phyloP scores from a whole-genome alignment of 176 grass and related monocot genomes.

The Aegilops bicornis region DNA sequence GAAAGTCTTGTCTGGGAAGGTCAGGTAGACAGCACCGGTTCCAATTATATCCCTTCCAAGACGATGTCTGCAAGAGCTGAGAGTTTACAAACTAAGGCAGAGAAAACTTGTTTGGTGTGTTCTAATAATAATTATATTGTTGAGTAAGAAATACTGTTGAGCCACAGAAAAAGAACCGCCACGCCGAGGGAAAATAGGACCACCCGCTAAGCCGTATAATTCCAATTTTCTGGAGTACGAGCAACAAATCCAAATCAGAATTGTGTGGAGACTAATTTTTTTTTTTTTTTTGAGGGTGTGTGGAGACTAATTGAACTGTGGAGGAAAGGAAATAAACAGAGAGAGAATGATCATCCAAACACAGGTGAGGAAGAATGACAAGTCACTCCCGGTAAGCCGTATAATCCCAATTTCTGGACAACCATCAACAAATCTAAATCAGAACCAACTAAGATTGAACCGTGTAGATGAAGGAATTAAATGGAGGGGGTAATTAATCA shows the following conservation, averaged over 20 bases:
- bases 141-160: too few species aligned
- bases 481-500: neutral
- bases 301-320: neutral
- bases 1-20: neutral
- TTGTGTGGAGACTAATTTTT: neutral
- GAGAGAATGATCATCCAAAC: slow-evolving; percentile 6
- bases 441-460: neutral
- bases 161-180: neutral
- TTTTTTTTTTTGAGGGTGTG: too few species aligned
- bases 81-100: neutral
- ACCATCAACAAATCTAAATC: neutral
- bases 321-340: neutral
- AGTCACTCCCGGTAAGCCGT: too few species aligned
- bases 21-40: neutral
- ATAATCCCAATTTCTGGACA: slow-evolving; percentile 1
- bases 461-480: too few species aligned
- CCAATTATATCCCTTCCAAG: neutral
- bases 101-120: neutral
- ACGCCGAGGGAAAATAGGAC: neutral
- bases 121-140: neutral
- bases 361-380: neutral
- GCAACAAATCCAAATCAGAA: neutral
- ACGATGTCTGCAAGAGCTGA: neutral
- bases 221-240: slow-evolving; percentile 4
- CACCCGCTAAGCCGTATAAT: neutral